Base-by-base conservation (phyloP, 495 filamentous ascomycete genomes). In the Parathielavia hyrcaniae region DNA sequence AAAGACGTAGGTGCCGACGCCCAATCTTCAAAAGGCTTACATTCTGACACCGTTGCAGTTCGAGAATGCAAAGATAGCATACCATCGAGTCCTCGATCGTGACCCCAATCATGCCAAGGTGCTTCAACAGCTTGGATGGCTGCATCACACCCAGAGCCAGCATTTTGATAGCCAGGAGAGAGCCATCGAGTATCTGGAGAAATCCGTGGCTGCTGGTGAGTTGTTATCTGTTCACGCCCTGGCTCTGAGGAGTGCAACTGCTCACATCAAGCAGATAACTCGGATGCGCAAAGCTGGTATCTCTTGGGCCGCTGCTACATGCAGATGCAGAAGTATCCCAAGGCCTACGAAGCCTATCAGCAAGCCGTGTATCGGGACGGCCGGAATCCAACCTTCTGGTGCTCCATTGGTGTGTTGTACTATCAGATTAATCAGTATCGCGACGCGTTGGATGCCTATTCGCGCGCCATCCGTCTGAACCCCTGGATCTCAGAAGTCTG, bases 381-480 rank as follows among this genome's bases (percentile, higher is more conserved):
- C 22, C 86, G 93, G 64, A 99, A 99, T 64, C 95, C 93, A 26
- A 99, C 93, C 13, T 99, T 99, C 78, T 99, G 93, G 93, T 97
- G 95, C 76, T 99, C 93, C 22, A 99, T 99, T 69, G 93, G 93
- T 68, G 93, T 99, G 17, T 83, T 99, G 39, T 99, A 99, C 69
- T 99, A 97, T 75, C 93, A 99, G 75, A 99, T 99, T 77, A 99
- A 99, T 70, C 93, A 99, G 78, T 99, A 99, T 71, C 86, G 93
- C 50, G 93, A 99, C 78, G 93, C 93, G 17, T 83, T 99, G 50
- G 93, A 99, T 80, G 93, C 93, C 60, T 99, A 99, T 74, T 96
- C 91, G 63, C 90, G 93, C 59, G 93, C 93, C 44, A 99, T 99
- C 66, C 89, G 93, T 58, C 76, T 99, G 67, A 99, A 97, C 69